Evolutionary conservation across 2,329 filamentous ascomycete genomes (phyloP).

Genomic region (Penicillium sp.): DNA sequence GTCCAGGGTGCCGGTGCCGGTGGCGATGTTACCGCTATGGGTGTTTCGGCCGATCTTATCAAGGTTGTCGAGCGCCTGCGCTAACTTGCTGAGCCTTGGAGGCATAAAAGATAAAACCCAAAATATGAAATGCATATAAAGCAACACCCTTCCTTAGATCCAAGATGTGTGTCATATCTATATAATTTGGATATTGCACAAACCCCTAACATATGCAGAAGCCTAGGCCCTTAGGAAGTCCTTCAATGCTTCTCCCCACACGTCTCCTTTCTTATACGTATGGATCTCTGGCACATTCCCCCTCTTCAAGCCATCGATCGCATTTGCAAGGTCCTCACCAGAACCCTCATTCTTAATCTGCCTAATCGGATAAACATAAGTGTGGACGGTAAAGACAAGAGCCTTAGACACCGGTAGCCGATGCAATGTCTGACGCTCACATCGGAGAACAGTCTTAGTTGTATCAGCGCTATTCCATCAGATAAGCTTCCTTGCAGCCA

Average conservation of each 20-base stretch:
- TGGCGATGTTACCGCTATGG: slow-evolving; percentile 96
- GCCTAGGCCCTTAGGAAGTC: slow-evolving; percentile 44
- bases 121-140: neutral
- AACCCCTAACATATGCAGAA: neutral
- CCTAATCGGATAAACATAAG: slow-evolving; percentile 57
- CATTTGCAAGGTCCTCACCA: slow-evolving; percentile 53
- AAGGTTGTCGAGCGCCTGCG: slow-evolving; percentile 77
- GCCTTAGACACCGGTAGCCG: slow-evolving; percentile 54
- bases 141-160: neutral
- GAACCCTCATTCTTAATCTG: slow-evolving; percentile 57
- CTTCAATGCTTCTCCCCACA: slow-evolving; percentile 58
- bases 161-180: neutral
- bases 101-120: neutral
- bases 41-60: slow-evolving; percentile 87
- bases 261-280: slow-evolving; percentile 57
- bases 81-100: slow-evolving; percentile 28
- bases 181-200: neutral
- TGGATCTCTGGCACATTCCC: slow-evolving; percentile 59
- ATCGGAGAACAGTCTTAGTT: slow-evolving; percentile 48
- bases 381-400: slow-evolving; percentile 62
- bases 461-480: slow-evolving; percentile 9
- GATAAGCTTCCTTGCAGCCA: neutral
- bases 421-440: slow-evolving; percentile 62
- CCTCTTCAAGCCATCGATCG: slow-evolving; percentile 58
- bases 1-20: slow-evolving; percentile 93